Percentiles rank a stretch among this genome's conserved stretches.
phyloP scores from a whole-genome alignment of 495 filamentous ascomycete genomes.

The Penicillium tannophilum region DNA sequence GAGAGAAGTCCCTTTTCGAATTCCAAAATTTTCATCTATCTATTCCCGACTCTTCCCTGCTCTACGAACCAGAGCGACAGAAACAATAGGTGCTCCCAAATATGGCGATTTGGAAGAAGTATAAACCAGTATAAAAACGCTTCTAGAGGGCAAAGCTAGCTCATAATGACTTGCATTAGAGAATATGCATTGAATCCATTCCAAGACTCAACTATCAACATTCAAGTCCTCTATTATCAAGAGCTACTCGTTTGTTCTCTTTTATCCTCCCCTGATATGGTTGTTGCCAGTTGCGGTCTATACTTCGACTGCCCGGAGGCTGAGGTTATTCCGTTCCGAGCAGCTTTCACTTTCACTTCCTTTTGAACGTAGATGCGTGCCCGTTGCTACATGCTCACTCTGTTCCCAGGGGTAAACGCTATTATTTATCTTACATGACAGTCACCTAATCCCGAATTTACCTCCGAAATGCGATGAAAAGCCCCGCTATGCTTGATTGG shows the following conservation, averaged over 20 bases:
- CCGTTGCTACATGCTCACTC: slow-evolving; percentile 6
- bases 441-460: background rate
- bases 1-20: too few species aligned
- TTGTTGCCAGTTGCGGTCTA: background rate
- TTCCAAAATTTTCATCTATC: too few species aligned
- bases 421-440: background rate
- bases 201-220: too few species aligned
- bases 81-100: too few species aligned
- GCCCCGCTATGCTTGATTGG: slow-evolving; percentile 25
- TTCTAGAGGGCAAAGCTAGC: too few species aligned
- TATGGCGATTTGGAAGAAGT: too few species aligned
- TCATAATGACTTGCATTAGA: too few species aligned
- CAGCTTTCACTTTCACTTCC: slow-evolving; percentile 10
- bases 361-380: background rate
- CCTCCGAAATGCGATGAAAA: slow-evolving; percentile 30
- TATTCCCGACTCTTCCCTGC: too few species aligned
- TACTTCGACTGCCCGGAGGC: slow-evolving; percentile 7
- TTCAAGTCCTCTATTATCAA: too few species aligned
- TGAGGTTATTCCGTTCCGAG: slow-evolving; percentile 19
- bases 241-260: background rate
- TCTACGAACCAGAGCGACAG: too few species aligned
- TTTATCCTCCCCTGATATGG: background rate
- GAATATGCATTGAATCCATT: too few species aligned
- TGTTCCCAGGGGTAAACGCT: background rate
- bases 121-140: too few species aligned